These are phyloP conservation scores for Cladorrhinum samala DNA, from an alignment of 495 filamentous ascomycete genomes.

Conservation along the genomic window DNA sequence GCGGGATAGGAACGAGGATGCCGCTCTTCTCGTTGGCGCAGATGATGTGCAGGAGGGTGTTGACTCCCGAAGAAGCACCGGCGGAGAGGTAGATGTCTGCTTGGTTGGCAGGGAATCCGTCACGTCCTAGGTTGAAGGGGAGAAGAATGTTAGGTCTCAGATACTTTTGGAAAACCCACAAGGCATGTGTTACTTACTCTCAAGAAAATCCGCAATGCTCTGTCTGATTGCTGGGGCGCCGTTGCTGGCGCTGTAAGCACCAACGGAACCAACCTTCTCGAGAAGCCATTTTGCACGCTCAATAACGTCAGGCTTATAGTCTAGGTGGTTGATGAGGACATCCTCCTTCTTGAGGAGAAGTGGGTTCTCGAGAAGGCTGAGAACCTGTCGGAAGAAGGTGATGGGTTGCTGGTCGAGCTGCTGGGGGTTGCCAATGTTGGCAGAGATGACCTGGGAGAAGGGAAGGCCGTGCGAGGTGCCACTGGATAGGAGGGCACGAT, in stretches of 20 bases:
- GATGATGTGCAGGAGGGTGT: conserved; percentile 84
- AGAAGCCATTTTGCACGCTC: conserved; percentile 75
- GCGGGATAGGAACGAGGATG: conserved; percentile 89
- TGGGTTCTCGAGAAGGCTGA: conserved; percentile 91
- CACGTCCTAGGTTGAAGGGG: conserved; percentile 62
- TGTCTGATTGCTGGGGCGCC: conserved; percentile 78
- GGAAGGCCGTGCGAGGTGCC: conserved; percentile 57
- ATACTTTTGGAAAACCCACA: not conserved
- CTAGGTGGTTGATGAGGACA: conserved; percentile 58
- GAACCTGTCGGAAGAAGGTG: conserved; percentile 96
- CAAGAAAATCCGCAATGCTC: conserved; percentile 87
- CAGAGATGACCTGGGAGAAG: conserved; percentile 84
- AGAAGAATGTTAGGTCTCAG: no score
- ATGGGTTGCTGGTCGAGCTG: conserved; percentile 98
- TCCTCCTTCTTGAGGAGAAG: conserved; percentile 70
- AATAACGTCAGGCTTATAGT: conserved; percentile 83
- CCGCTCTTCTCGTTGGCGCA: conserved; percentile 73
- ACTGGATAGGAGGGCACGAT: conserved; percentile 60
- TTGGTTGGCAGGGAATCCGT: conserved; percentile 76
- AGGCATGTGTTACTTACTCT: conserved; percentile 45
- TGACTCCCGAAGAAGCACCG: conserved; percentile 90
- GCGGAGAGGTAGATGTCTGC: conserved; percentile 78
- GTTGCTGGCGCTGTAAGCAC: conserved; percentile 92
- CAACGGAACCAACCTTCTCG: conserved; percentile 78
- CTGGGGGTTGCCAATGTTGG: conserved; percentile 98